Evolutionary conservation across 2,329 filamentous ascomycete species (phyloP).

Genomic region (Epicoccum nigrum): DNA sequence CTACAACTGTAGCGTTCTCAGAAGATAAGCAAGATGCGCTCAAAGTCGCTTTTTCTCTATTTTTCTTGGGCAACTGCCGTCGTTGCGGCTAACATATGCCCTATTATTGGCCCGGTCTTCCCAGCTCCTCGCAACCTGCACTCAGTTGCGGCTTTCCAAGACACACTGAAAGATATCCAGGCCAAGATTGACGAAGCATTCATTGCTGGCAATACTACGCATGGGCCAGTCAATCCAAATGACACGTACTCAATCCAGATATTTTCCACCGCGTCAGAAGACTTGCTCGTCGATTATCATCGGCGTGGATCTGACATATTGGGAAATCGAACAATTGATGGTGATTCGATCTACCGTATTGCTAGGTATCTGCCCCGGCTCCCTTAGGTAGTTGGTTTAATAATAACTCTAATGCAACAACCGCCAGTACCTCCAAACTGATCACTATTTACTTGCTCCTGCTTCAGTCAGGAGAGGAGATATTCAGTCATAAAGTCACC

Average conservation of each 20-base stretch:
- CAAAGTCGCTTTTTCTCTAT: slow-evolving; percentile 41
- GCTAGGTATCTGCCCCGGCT: too few relatives aligned
- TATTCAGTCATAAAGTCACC: slow-evolving; percentile 46
- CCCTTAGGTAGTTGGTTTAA: too few relatives aligned
- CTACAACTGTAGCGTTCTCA: not conserved
- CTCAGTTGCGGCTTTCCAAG: slow-evolving; percentile 2
- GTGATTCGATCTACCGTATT: slow-evolving; percentile 53
- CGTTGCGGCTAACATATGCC: slow-evolving; percentile 4
- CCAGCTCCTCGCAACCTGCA: slow-evolving; percentile 7
- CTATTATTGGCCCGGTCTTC: slow-evolving; percentile 18
- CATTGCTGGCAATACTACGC: slow-evolving; percentile 8
- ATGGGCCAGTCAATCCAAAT: slow-evolving; percentile 11
- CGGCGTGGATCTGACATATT: slow-evolving; percentile 8
- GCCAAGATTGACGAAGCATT: slow-evolving; percentile 11
- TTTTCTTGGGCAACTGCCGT: slow-evolving; percentile 53
- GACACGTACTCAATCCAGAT: slow-evolving; percentile 22
- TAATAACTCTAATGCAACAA: too few relatives aligned
- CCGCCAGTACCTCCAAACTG: slow-evolving; percentile 50
- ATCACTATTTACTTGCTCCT: slow-evolving; percentile 50
- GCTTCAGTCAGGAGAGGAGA: slow-evolving; percentile 38
- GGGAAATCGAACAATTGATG: slow-evolving; percentile 31
- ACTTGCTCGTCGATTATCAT: slow-evolving; percentile 17
- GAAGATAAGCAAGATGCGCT: slow-evolving; percentile 34
- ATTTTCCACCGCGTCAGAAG: slow-evolving; percentile 11
- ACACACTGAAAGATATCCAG: not conserved